A percentile compares a stretch with the other conserved stretches of the same genome.
Evolutionary conservation across 768 basidiomycete species (phyloP).

Genomic region (Terana coerulea): DNA sequence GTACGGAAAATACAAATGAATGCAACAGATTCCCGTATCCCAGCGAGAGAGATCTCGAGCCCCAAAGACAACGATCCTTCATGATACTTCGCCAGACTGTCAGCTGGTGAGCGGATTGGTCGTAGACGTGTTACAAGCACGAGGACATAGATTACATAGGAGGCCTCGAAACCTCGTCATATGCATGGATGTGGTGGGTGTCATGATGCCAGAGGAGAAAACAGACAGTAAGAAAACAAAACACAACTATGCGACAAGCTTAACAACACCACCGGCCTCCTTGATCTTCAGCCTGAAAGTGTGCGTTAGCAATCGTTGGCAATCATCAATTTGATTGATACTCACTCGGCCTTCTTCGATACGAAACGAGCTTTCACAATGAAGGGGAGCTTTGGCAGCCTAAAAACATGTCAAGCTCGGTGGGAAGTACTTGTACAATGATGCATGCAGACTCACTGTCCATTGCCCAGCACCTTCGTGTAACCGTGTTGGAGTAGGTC

Average conservation of each 20-base stretch:
- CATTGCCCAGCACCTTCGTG: conserved; percentile 94
- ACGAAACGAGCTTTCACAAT: conserved; percentile 99
- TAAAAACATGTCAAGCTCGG: conserved; percentile 22
- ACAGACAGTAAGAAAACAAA: conserved; percentile 23
- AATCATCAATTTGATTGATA: conserved; percentile 13
- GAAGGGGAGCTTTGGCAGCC: conserved; percentile 87
- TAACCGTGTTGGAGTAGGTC: conserved; percentile 83
- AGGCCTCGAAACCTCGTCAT: conserved; percentile 27
- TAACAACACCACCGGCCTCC: conserved; percentile 92
- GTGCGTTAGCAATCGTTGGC: conserved; percentile 13
- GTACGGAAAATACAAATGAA: too few relatives aligned
- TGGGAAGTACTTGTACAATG: neutral
- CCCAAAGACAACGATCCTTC: too few relatives aligned
- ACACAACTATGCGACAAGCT: conserved; percentile 73
- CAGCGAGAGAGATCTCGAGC: too few relatives aligned
- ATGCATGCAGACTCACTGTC: conserved; percentile 51
- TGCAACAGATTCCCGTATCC: too few relatives aligned
- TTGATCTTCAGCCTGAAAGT: conserved; percentile 68
- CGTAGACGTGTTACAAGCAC: conserved; percentile 6
- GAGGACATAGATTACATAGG: conserved; percentile 28
- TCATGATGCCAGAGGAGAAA: conserved; percentile 20
- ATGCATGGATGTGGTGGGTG: conserved; percentile 23
- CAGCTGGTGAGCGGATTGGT: neutral
- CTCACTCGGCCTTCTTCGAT: conserved; percentile 78
- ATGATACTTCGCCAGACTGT: too few relatives aligned